Base-by-base conservation (phyloP, 495 filamentous ascomycete genomes). In the Penicillium fimorum region DNA sequence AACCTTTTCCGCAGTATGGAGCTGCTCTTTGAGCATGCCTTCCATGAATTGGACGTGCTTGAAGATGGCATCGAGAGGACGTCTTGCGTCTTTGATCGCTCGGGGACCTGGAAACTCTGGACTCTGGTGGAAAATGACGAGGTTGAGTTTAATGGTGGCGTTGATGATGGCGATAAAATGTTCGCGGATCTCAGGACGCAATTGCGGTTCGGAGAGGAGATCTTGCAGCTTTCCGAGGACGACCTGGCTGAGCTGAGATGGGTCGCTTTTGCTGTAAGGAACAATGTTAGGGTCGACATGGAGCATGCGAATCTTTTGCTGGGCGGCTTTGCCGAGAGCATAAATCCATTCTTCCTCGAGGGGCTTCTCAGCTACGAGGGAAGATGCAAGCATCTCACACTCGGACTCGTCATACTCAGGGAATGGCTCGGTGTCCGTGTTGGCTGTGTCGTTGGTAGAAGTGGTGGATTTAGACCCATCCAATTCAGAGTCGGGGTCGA, bases 161-260 rank as follows among this genome's bases (percentile, higher is more conserved):
- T 73, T 65, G 45, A 59, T 52, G 47, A 73, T 56, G 0, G 55
- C 53, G 9, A 62, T 60, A 48, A 71, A 73, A 12, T 64, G 63
- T 12, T 46, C 17, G 41, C 62, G 54, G 17, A 53, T 55, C 2
- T 5, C 2, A 8, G 22, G 17, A 12, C 44, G 40, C 35, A 73
- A 52, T 3, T 50, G 50, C 0, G 61, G 52, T 5, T 60, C 40
- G 6, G 58, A 35, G 12, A 66, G 56, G 4, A 61, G 38, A 1
- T 56, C 47, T 17, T 60, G 55, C 18, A 73, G 54, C 5, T 51
- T 24, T 7, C 69, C 57, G 30, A 71, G 55, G 6, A 53, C 29
- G n/a, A 25, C 27, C 13, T 20, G 30, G 50, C 56, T 59, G 9
- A 24, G 25, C 15, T 47, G 41, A 18, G 45, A 20, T 4, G 46